Conservation (phyloP, 169 alveolate species). For the Plasmodium blacklocki region DNA sequence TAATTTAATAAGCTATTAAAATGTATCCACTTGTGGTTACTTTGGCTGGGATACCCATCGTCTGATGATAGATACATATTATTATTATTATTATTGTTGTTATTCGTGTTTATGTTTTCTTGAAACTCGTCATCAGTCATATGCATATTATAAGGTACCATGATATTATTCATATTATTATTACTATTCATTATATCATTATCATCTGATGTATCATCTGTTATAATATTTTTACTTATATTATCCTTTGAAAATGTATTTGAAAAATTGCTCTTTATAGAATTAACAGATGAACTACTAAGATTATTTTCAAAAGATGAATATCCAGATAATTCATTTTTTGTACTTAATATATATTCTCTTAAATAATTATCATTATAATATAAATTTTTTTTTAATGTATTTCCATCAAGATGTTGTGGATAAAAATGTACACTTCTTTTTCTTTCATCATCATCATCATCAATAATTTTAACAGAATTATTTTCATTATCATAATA, state of each 20-base stretch:
- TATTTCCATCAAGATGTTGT: background rate
- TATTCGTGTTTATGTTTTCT: background rate
- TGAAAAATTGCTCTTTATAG: conserved; percentile 45
- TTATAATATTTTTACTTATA: background rate
- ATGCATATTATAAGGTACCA: too few relatives aligned
- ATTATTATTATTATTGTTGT: background rate
- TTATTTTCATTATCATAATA: background rate
- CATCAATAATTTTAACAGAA: conserved; percentile 1
- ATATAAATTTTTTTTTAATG: conserved; percentile 3
- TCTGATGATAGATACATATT: conserved; percentile 30
- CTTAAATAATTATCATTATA: conserved; percentile 43
- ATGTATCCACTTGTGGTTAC: conserved; percentile 58
- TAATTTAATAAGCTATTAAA: conserved; percentile 33
- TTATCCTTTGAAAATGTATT: conserved; percentile 5
- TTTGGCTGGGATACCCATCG: conserved; percentile 17
- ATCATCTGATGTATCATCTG: conserved; percentile 16
- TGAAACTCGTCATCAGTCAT: background rate
- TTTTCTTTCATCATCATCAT: background rate
- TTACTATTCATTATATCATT: conserved; percentile 28
- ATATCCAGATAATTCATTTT: conserved; percentile 15
- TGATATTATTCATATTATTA: conserved; percentile 16
- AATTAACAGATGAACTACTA: conserved; percentile 48
- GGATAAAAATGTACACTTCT: background rate
- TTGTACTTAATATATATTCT: conserved; percentile 19
- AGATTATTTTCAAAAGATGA: conserved; percentile 45